Percentiles rank a stretch among this genome's conserved stretches.
Conservation (phyloP, 345 rosid genomes). For the Syzygium aromaticum region DNA sequence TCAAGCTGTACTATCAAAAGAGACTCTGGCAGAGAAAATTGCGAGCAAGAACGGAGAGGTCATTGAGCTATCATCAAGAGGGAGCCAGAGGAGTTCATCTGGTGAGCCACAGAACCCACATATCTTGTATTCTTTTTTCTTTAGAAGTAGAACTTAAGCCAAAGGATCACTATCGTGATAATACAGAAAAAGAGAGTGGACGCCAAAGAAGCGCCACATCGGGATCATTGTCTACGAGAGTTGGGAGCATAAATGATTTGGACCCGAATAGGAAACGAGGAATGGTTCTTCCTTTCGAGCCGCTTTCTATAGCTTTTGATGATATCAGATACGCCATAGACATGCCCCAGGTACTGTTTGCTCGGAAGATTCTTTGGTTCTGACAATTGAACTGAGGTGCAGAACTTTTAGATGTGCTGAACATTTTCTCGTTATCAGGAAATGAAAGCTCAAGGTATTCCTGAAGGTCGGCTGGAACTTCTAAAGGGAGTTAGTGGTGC, state of each 20-base stretch:
- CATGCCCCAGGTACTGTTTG: slow-evolving; percentile 17
- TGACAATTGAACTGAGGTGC: neutral
- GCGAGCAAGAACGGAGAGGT: slow-evolving; percentile 17
- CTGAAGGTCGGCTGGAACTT: slow-evolving; percentile 41
- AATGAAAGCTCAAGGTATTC: slow-evolving; percentile 48
- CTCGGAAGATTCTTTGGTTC: neutral
- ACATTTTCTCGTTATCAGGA: slow-evolving; percentile 22
- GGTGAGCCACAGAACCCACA: slow-evolving; percentile 15
- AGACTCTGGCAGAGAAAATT: slow-evolving; percentile 30
- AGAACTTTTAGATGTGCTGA: neutral
- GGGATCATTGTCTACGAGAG: slow-evolving; percentile 23
- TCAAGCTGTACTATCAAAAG: slow-evolving; percentile 42
- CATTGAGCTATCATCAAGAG: slow-evolving; percentile 25
- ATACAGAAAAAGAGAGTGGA: slow-evolving; percentile 25
- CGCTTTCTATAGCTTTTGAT: slow-evolving; percentile 46
- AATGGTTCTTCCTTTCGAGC: slow-evolving; percentile 63
- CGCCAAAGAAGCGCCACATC: slow-evolving; percentile 13
- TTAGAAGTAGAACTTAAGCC: neutral
- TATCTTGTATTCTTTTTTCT: neutral
- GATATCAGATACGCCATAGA: slow-evolving; percentile 53
- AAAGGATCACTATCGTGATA: slow-evolving; percentile 1
- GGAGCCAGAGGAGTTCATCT: slow-evolving; percentile 10
- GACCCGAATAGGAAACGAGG: slow-evolving; percentile 30
- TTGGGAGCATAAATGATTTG: slow-evolving; percentile 17
- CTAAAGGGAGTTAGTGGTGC: slow-evolving; percentile 58